Conservation (phyloP, 257 asterid genomes). For the Solanum chaucha region DNA sequence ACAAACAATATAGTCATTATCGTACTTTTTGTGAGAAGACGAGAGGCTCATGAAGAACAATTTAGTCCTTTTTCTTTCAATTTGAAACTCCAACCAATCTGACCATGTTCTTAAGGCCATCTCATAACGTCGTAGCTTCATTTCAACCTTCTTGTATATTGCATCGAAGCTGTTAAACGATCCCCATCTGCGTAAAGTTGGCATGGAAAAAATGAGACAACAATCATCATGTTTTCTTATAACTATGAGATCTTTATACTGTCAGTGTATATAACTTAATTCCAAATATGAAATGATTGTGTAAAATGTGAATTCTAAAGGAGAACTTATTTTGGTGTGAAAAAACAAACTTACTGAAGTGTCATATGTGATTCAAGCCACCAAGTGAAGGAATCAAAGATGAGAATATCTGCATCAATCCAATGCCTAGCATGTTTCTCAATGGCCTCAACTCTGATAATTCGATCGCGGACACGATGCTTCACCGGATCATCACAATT, state of each 20-base stretch:
- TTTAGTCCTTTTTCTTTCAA: conserved; percentile 22
- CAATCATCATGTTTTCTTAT: not conserved
- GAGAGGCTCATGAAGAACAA: conserved; percentile 47
- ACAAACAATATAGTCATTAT: not conserved
- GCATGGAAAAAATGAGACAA: not conserved
- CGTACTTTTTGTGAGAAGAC: conserved; percentile 26
- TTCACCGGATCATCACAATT: conserved; percentile 28
- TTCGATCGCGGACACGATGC: conserved; percentile 20
- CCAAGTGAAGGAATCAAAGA: conserved; percentile 39
- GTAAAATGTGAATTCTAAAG: not conserved
- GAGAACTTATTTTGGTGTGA: not conserved
- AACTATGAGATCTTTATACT: not conserved
- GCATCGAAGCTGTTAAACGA: conserved; percentile 26
- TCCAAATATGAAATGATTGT: not conserved
- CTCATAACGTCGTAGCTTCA: conserved; percentile 20
- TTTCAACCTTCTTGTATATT: conserved; percentile 17
- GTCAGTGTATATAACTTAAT: not conserved
- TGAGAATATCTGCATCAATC: conserved; percentile 40
- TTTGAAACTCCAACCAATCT: conserved; percentile 39
- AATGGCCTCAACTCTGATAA: conserved; percentile 24
- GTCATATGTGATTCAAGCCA: conserved; percentile 31
- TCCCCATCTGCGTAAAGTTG: conserved; percentile 31
- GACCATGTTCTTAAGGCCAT: conserved; percentile 50
- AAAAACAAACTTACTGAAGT: conserved; percentile 22
- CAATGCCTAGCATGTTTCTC: conserved; percentile 41